Evolutionary conservation across 1,139 yeast species (phyloP).

Genomic region (Nakaseomyces nivariensis): DNA sequence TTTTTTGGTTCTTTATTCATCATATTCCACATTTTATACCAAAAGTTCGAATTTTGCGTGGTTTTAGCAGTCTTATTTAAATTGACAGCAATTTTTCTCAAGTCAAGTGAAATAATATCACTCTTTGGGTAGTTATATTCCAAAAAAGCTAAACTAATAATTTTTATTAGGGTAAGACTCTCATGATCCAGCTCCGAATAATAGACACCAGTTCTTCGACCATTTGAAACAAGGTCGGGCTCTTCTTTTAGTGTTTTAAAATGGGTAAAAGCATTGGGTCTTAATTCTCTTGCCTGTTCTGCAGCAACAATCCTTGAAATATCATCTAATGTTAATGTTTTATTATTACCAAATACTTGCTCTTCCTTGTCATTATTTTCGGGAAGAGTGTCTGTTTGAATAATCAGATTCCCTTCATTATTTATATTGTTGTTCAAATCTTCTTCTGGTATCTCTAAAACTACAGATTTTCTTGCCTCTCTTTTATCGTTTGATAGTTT

Average conservation of each 20-base stretch:
- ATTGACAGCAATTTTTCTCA: conserved; percentile 11
- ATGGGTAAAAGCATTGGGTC: conserved; percentile 34
- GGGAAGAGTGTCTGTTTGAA: conserved; percentile 23
- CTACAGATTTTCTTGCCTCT: conserved; percentile 47
- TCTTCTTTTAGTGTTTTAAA: conserved; percentile 27
- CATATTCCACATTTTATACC: conserved; percentile 57
- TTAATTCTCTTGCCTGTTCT: conserved; percentile 87
- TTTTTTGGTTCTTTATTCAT: conserved; percentile 27
- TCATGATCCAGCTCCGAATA: conserved; percentile 60
- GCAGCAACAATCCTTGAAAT: conserved; percentile 96
- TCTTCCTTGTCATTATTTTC: conserved; percentile 27
- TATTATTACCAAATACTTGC: conserved; percentile 66
- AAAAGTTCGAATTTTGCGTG: conserved; percentile 34
- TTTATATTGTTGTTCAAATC: conserved; percentile 10
- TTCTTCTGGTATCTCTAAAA: conserved; percentile 37
- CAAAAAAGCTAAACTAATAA: conserved; percentile 40
- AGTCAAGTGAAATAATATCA: not conserved
- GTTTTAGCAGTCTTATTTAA: conserved; percentile 12
- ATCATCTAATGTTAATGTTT: conserved; percentile 85
- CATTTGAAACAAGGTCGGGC: conserved; percentile 19
- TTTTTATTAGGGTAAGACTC: conserved; percentile 47
- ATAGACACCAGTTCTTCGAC: conserved; percentile 35
- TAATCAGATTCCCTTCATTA: conserved; percentile 14
- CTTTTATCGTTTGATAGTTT: conserved; percentile 48
- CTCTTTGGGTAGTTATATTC: conserved; percentile 5